phyloP scores from a whole-genome alignment of 2,329 filamentous ascomycete genomes.

The Graphilbum ipis-grandicollis region DNA sequence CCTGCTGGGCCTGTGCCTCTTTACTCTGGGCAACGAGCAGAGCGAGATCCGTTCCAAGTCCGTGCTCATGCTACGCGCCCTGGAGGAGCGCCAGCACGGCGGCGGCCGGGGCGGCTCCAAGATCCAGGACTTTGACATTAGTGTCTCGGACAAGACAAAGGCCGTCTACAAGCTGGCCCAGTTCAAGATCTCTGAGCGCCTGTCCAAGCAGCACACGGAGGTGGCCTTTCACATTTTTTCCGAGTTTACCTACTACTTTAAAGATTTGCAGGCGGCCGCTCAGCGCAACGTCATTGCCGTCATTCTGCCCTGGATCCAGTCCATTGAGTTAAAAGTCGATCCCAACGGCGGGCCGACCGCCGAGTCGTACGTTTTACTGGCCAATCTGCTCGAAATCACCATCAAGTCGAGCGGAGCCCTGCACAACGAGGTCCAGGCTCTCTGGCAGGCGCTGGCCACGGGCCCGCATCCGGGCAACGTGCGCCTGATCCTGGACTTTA shows the following conservation, averaged over 20 bases:
- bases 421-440: conserved; percentile 90
- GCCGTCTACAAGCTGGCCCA: conserved; percentile 95
- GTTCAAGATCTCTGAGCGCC: conserved; percentile 83
- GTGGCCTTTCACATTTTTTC: conserved; percentile 89
- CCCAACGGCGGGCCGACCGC: conserved; percentile 81
- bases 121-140: conserved; percentile 94
- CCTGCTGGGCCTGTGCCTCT: conserved; percentile 71
- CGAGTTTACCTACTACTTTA: conserved; percentile 88
- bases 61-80: conserved; percentile 56
- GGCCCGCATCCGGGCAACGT: conserved; percentile 89
- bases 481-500: conserved; percentile 84
- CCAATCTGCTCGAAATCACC: conserved; percentile 91
- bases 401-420: conserved; percentile 76
- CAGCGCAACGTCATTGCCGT: conserved; percentile 91
- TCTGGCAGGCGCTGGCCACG: conserved; percentile 92
- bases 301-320: conserved; percentile 90
- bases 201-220: conserved; percentile 77
- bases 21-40: conserved; percentile 82
- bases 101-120: conserved; percentile 51
- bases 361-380: conserved; percentile 83
- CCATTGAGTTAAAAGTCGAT: conserved; percentile 80
- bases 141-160: conserved; percentile 94
- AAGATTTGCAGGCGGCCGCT: conserved; percentile 61
- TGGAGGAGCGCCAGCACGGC: conserved; percentile 56
- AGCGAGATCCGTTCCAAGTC: conserved; percentile 82